Percentiles rank a stretch among this genome's conserved stretches.
These are phyloP conservation scores for Hemileia vastatrix DNA, from an alignment of 1,284 basidiomycete species.

Conservation along the genomic window DNA sequence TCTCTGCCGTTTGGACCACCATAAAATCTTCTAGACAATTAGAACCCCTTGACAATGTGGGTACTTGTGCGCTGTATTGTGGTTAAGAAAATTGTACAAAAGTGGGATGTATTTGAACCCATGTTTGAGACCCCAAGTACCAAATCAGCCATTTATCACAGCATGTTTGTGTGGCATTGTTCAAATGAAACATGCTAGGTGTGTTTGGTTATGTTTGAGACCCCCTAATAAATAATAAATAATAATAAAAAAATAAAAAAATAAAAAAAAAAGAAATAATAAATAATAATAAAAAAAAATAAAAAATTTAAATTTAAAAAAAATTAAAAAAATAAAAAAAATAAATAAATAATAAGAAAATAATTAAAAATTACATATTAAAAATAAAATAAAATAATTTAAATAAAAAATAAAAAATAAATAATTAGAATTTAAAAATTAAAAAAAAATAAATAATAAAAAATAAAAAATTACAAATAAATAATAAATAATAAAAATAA, in stretches of 20 bases:
- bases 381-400: not conserved
- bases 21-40: too few species aligned
- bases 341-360: not conserved
- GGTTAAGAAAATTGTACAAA: too few species aligned
- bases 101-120: too few species aligned
- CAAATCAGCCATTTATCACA: too few species aligned
- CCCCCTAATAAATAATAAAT: conserved; percentile 2
- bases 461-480: not conserved
- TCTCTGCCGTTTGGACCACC: too few species aligned
- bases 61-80: too few species aligned
- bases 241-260: not conserved
- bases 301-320: not conserved
- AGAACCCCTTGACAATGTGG: too few species aligned
- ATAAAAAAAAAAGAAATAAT: conserved; percentile 1
- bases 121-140: too few species aligned
- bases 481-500: not conserved
- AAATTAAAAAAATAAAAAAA: not conserved
- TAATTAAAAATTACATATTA: not conserved
- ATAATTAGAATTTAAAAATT: not conserved
- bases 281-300: not conserved
- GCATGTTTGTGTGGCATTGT: too few species aligned
- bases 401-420: conserved; percentile 1
- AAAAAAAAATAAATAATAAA: not conserved
- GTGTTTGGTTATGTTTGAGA: too few species aligned
- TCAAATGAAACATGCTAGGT: too few species aligned